Evolutionary conservation across 345 rosid species (phyloP), one percentile per base, ranked within the genome.

Genomic region (Odontarrhena argentea): DNA sequence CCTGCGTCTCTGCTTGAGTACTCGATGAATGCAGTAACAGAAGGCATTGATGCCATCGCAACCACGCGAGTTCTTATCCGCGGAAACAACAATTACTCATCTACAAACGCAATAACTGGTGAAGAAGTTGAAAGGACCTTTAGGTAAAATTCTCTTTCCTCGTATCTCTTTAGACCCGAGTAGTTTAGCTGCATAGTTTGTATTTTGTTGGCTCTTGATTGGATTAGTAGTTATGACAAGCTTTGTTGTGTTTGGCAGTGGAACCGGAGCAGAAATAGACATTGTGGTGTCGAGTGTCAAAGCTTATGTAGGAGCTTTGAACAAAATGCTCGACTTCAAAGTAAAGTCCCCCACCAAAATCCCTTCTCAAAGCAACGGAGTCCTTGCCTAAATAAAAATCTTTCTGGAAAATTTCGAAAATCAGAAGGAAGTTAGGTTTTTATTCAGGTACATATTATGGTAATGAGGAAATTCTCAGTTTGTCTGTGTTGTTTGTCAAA

Each of bases 11-110:
- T 95, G 73, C 91, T 88, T 0, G 99, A 91, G 76, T 91, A 87
- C 80, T 88, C 96, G 56, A 41, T 95, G 90, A 87, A 9, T 52
- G 90, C 97, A 7, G 95, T 86, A 55, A 85, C 99, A 60, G 96
- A 82, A 86, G 97, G 96, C 72, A 91, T 95, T 8, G 99, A 95
- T 79, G 99, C 96, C 8, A 91, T 95, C 44, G 99, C 99, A 49
- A 80, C 90, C 24, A 91, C 99, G 2, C 88, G 99, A 11, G 99
- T 95, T 78, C 71, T 87, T 43, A 85, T 95, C 64, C 92, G 89
- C 7, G 86, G 86, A n/a, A 85, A 85, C 54, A 74, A 74, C 67
- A 73, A 59, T 34, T 74, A 67, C 48, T 5, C 60, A 2, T 46
- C 84, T 11, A 86, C 87, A 41, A 80, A 85, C 53, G 86, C 86